Evolutionary conservation across 2,329 filamentous ascomycete genomes (phyloP).

Genomic region (Trichophaea hybrida): DNA sequence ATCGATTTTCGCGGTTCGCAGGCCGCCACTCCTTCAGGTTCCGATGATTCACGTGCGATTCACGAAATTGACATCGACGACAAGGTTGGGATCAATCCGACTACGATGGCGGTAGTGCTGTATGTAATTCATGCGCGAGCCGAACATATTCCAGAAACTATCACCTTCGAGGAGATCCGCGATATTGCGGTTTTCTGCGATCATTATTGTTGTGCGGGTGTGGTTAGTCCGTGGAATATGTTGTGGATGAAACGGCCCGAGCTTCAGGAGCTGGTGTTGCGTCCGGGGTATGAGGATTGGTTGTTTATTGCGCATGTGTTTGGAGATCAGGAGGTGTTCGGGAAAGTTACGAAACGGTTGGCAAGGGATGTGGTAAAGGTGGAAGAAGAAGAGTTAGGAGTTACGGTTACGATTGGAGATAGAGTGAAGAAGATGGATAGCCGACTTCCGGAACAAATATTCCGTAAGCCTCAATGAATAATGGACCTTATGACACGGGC

Average conservation of each 20-base stretch:
- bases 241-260: conserved; percentile 10
- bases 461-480: no score
- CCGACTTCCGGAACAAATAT: no score
- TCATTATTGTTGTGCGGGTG: conserved; percentile 24
- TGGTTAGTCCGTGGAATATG: conserved; percentile 17
- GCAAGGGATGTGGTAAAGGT: background rate
- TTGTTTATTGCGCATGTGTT: conserved; percentile 18
- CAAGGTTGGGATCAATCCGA: conserved; percentile 9
- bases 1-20: background rate
- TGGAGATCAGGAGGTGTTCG: conserved; percentile 1
- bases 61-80: no score
- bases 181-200: conserved; percentile 25
- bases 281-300: conserved; percentile 9
- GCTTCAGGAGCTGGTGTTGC: background rate
- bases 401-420: background rate
- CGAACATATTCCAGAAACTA: conserved; percentile 7
- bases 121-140: conserved; percentile 10
- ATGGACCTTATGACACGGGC: background rate
- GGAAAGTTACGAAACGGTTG: background rate
- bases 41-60: no score
- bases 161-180: conserved; percentile 14
- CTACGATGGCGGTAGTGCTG: conserved; percentile 9
- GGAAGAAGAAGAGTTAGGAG: background rate
- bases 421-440: background rate
- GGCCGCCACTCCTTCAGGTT: background rate